phyloP scores from a whole-genome alignment of 2,329 filamentous ascomycete genomes.

The Aspergillus felis region DNA sequence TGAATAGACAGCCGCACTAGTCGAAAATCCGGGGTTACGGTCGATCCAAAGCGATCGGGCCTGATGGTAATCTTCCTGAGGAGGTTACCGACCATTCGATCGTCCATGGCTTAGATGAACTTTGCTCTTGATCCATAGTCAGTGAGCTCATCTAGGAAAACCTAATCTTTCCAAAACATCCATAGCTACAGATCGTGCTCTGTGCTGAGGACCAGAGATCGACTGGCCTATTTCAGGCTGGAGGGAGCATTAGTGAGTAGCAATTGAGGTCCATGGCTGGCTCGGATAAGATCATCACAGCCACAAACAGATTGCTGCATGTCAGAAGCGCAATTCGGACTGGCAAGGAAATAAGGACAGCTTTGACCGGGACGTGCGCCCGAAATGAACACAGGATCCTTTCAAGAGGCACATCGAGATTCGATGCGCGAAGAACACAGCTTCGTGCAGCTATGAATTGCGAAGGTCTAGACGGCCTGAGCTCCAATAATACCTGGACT shows the following conservation, averaged over 20 bases:
- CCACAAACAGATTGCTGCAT: background rate
- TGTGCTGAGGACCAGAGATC: background rate
- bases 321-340: background rate
- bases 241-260: background rate
- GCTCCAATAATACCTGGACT: no score
- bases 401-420: background rate
- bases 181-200: background rate
- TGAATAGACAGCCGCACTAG: background rate
- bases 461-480: background rate
- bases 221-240: background rate
- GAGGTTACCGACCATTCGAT: background rate
- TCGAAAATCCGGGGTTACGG: slow-evolving; percentile 10
- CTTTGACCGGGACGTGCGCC: background rate
- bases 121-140: background rate
- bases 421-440: background rate
- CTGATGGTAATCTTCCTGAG: background rate
- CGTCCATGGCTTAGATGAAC: no score
- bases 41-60: slow-evolving; percentile 2
- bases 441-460: background rate
- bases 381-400: background rate
- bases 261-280: background rate
- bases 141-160: background rate
- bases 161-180: background rate
- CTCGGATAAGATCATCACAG: background rate
- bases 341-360: background rate